Conservation (phyloP, 2,329 filamentous ascomycete genomes). For the Ilyonectria sp. region DNA sequence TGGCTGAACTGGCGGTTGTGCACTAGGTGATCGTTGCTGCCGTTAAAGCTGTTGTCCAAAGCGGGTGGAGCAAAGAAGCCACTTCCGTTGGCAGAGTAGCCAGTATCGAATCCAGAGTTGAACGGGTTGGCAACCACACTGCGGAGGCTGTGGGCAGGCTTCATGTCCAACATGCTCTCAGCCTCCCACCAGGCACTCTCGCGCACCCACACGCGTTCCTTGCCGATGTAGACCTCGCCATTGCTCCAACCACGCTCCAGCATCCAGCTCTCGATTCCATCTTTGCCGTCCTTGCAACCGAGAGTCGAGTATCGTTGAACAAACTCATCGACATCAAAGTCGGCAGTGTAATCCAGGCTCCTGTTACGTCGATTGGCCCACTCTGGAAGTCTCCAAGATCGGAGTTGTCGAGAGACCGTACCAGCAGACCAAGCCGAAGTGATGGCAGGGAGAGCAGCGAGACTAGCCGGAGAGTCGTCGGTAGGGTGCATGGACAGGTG, state of each 20-base stretch:
- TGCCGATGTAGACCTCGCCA: slow-evolving; percentile 92
- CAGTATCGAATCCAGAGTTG: slow-evolving; percentile 72
- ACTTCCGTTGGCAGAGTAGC: slow-evolving; percentile 77
- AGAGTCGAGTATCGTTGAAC: slow-evolving; percentile 84
- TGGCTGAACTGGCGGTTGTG: slow-evolving; percentile 71
- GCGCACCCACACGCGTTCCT: slow-evolving; percentile 95
- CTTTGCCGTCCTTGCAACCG: slow-evolving; percentile 90
- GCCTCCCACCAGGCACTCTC: slow-evolving; percentile 98
- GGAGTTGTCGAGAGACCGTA: slow-evolving; percentile 91
- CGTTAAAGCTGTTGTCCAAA: slow-evolving; percentile 73
- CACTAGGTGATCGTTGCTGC: slow-evolving; percentile 81
- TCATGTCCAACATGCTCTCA: slow-evolving; percentile 94
- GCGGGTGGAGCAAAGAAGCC: slow-evolving; percentile 80
- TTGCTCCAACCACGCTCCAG: slow-evolving; percentile 98
- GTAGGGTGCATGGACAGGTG: slow-evolving; percentile 93
- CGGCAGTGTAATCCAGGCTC: slow-evolving; percentile 93
- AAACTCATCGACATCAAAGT: slow-evolving; percentile 96
- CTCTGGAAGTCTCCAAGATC: slow-evolving; percentile 93
- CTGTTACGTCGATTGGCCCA: slow-evolving; percentile 96
- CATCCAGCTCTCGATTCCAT: slow-evolving; percentile 95
- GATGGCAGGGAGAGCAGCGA: slow-evolving; percentile 80
- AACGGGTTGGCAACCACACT: slow-evolving; percentile 63
- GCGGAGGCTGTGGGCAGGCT: slow-evolving; percentile 69
- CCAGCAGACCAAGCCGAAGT: slow-evolving; percentile 95
- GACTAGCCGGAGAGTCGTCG: slow-evolving; percentile 82